These are phyloP conservation scores for Syzygium aqueum DNA, from an alignment of 345 rosid species.

Conservation along the genomic window DNA sequence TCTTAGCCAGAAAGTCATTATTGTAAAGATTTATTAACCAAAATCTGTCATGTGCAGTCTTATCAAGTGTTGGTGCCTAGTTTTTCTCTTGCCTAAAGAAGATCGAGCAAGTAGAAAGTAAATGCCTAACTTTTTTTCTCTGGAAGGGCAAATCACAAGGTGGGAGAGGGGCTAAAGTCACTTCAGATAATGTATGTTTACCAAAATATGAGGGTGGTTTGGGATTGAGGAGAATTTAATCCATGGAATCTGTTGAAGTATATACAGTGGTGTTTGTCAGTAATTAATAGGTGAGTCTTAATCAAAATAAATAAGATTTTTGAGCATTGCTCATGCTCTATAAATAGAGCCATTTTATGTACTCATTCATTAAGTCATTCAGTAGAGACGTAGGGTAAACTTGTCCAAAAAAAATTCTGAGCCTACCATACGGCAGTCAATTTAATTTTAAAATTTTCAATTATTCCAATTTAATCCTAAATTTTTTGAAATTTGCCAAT, in stretches of 20 bases:
- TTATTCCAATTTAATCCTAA: not conserved
- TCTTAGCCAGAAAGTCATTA: not conserved
- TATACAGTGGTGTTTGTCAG: not conserved
- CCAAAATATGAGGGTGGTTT: not conserved
- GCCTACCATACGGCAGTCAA: not conserved
- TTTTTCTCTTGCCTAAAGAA: not conserved
- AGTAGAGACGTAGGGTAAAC: not conserved
- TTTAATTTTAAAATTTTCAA: not conserved
- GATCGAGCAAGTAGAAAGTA: not conserved
- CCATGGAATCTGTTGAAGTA: not conserved
- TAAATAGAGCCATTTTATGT: not conserved
- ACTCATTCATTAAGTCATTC: not conserved
- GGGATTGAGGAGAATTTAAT: not conserved
- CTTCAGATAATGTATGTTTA: not conserved
- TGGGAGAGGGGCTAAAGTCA: not conserved
- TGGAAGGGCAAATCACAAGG: not conserved
- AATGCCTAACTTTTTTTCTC: not conserved
- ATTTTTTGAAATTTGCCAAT: not conserved
- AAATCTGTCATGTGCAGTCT: not conserved
- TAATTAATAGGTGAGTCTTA: not conserved
- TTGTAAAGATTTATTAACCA: not conserved
- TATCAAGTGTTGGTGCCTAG: not conserved
- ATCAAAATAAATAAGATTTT: not conserved
- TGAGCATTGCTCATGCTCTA: not conserved
- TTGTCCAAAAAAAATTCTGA: not conserved